Evolutionary conservation across 768 basidiomycete species (phyloP), one percentile per base, ranked within the genome.

Genomic region (Gyrodon lividus): DNA sequence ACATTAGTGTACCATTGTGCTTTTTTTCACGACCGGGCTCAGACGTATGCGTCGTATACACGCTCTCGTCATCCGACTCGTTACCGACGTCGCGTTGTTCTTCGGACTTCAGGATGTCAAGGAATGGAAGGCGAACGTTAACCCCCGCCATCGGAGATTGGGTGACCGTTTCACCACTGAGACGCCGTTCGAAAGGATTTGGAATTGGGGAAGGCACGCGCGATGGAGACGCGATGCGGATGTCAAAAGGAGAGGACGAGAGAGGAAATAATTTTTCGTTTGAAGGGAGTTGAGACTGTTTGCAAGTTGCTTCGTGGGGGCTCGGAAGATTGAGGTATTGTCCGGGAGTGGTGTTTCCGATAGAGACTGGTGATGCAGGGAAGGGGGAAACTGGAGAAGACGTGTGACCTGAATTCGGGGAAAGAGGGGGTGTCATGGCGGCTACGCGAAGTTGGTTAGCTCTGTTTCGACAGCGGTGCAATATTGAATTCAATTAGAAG

Each of bases 171-270:
- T 57, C 68, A 89, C 95, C 66, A 92, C 96, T 71, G 85, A 98
- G 68, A 90, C 93, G 71, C 90, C 90, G 71, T 84, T 78, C 62
- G 85, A 96, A 66, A 87, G 96, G 64, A 91, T 90, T 78, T 86
- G 96, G 92, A 89, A 97, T 65, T 1, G 63, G 65, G 7, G 68
- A 69, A 46, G 65, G 67, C n/a, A 63, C 58, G 26, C 56, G 62
- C 3, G 72, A 60, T 31, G 66, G 58, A 4, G 63, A 66, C 17
- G 59, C 69, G 34, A 72, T 60, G 49, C 59, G 60, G 24, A 69
- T 50, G 23, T 16, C 43, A 26, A 55, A 54, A 42, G 61, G 46
- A 17, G 70, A 59, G 17, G 68, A 59, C 0, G 58, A 26, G 16
- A 54, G 61, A 28, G 55, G 52, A 14, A 10, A 40, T 14, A 13